Evolutionary conservation across 2,329 filamentous ascomycete genomes (phyloP).

Genomic region (Dactylonectria estremocensis): DNA sequence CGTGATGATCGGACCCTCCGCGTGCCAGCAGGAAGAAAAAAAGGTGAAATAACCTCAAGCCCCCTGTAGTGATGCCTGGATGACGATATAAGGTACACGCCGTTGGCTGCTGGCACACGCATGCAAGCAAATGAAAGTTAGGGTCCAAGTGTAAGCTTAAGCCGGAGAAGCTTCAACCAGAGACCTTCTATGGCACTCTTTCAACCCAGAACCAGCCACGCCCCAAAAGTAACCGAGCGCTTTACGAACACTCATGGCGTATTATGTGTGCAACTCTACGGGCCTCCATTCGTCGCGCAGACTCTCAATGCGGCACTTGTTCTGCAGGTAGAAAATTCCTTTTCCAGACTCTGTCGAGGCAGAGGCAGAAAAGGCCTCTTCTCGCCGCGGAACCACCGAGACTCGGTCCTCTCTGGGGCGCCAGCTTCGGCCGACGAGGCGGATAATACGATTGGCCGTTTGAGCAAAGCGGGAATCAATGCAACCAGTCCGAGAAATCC

Average conservation of each 20-base stretch:
- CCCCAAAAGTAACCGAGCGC: conserved; percentile 7
- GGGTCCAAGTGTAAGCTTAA: conserved; percentile 48
- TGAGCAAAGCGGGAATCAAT: neutral
- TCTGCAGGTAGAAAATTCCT: neutral
- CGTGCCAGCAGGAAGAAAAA: conserved; percentile 1
- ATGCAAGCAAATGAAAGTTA: conserved; percentile 18
- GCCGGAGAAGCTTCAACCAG: conserved; percentile 32
- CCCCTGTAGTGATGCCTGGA: neutral
- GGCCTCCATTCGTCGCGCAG: conserved; percentile 3
- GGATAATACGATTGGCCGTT: neutral
- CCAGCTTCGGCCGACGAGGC: conserved; percentile 4
- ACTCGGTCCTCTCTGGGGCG: conserved; percentile 13
- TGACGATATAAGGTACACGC: conserved; percentile 24
- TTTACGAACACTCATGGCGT: neutral
- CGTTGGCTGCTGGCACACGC: conserved; percentile 28
- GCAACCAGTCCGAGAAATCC: neutral
- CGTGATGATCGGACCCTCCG: conserved; percentile 10
- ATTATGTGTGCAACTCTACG: neutral
- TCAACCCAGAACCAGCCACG: conserved; percentile 15
- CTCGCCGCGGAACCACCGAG: conserved; percentile 36
- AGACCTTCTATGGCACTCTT: conserved; percentile 5
- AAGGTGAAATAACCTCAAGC: neutral
- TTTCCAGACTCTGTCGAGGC: conserved; percentile 3
- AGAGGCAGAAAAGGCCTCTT: conserved; percentile 25
- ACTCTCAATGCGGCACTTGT: neutral